Conservation (phyloP, 345 rosid species). For the Hevea brasiliensis region DNA sequence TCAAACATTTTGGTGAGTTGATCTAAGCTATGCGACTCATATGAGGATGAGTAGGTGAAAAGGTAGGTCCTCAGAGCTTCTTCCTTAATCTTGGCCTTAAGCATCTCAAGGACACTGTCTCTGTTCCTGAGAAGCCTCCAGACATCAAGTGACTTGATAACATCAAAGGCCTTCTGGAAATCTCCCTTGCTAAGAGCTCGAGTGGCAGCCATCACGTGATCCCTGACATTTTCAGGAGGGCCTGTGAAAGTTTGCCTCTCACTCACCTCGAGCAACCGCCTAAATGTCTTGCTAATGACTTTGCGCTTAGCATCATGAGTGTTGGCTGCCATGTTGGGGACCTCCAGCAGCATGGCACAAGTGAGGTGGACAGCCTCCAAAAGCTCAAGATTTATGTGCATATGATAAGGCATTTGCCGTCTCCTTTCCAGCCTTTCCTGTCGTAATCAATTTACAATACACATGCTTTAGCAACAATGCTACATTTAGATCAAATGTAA, state of each 20-base stretch:
- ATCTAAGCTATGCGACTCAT: slow-evolving; percentile 60
- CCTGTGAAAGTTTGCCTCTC: slow-evolving; percentile 83
- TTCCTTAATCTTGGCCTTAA: slow-evolving; percentile 77
- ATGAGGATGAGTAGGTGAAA: slow-evolving; percentile 60
- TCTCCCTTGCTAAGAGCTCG: slow-evolving; percentile 78
- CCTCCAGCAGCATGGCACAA: slow-evolving; percentile 95
- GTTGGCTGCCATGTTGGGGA: slow-evolving; percentile 87
- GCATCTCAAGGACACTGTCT: slow-evolving; percentile 62
- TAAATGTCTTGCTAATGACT: slow-evolving; percentile 79
- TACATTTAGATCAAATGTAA: neutral
- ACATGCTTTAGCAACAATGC: too few species aligned
- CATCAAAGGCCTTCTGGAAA: slow-evolving; percentile 59
- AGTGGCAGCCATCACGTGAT: slow-evolving; percentile 87
- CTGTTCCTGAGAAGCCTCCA: slow-evolving; percentile 73
- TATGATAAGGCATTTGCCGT: slow-evolving; percentile 93
- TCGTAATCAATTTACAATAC: slow-evolving; percentile 9
- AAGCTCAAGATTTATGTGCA: slow-evolving; percentile 98
- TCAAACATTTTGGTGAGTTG: slow-evolving; percentile 79
- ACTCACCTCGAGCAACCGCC: slow-evolving; percentile 70
- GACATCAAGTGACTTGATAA: slow-evolving; percentile 66
- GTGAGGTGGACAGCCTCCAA: slow-evolving; percentile 86
- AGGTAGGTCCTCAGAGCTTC: slow-evolving; percentile 84
- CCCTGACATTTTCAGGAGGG: slow-evolving; percentile 85
- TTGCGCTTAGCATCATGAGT: slow-evolving; percentile 55
- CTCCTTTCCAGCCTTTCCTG: slow-evolving; percentile 92